Conservation (phyloP, 2,329 filamentous ascomycete genomes). For the Hypoxylon sp. region DNA sequence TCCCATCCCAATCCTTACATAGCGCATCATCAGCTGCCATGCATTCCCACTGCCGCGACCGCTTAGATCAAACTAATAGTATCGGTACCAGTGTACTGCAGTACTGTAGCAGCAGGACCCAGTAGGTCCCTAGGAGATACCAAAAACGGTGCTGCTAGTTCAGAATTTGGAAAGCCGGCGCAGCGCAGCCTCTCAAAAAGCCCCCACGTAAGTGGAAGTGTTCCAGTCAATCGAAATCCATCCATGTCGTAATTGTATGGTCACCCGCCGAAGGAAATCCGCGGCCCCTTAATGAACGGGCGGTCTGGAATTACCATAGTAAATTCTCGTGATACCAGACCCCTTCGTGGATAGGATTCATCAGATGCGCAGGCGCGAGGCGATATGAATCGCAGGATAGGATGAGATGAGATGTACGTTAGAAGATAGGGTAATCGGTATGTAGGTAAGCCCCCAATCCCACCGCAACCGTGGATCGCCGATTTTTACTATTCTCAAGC, state of each 20-base stretch:
- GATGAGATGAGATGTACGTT: slow-evolving; percentile 30
- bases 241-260: slow-evolving; percentile 31
- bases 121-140: slow-evolving; percentile 14
- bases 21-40: slow-evolving; percentile 18
- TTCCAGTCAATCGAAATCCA: slow-evolving; percentile 36
- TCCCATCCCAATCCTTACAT: slow-evolving; percentile 24
- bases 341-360: slow-evolving; percentile 10
- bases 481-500: slow-evolving; percentile 33
- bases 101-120: slow-evolving; percentile 9
- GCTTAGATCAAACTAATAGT: slow-evolving; percentile 16
- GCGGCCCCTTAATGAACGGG: slow-evolving; percentile 24
- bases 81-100: slow-evolving; percentile 17
- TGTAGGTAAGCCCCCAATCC: slow-evolving; percentile 14
- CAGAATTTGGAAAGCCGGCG: slow-evolving; percentile 38
- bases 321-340: slow-evolving; percentile 12
- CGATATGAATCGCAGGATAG: slow-evolving; percentile 18
- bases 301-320: slow-evolving; percentile 25
- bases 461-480: slow-evolving; percentile 26
- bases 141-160: slow-evolving; percentile 27
- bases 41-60: slow-evolving; percentile 16
- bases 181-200: not conserved
- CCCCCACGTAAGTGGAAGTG: slow-evolving; percentile 35
- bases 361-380: slow-evolving; percentile 10
- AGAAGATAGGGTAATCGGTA: slow-evolving; percentile 7
- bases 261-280: slow-evolving; percentile 35